These are phyloP conservation scores for Eutrema heterophyllum DNA, from an alignment of 345 rosid species.

Conservation along the genomic window DNA sequence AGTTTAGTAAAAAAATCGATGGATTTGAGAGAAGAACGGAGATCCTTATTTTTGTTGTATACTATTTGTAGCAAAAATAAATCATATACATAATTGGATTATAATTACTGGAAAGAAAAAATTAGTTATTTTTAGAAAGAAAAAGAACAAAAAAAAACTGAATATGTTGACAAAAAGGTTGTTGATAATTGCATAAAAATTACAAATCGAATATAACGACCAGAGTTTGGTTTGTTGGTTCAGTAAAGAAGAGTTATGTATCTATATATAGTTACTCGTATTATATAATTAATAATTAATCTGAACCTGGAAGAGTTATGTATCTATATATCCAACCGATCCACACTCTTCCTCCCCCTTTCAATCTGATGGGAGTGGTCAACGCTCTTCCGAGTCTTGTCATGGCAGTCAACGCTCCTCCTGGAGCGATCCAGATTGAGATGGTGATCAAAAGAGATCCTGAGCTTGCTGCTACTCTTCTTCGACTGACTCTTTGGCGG, in stretches of 20 bases:
- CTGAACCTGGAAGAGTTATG: no score
- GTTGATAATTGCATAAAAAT: constrained; percentile 5
- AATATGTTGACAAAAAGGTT: no score
- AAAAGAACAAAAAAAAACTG: no score
- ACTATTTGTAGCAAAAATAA: neutral
- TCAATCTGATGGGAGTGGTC: constrained; percentile 58
- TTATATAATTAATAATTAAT: no score
- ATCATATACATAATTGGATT: neutral
- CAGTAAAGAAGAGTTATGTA: constrained; percentile 2
- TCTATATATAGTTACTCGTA: no score
- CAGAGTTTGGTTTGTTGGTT: neutral
- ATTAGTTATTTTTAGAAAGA: no score
- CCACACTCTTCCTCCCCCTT: constrained; percentile 81
- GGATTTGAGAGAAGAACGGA: constrained; percentile 19
- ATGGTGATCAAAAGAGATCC: constrained; percentile 51
- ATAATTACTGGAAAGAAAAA: no score
- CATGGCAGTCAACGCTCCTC: constrained; percentile 89
- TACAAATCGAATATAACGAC: neutral
- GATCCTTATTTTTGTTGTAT: constrained; percentile 8
- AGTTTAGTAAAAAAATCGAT: neutral
- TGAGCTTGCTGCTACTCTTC: constrained; percentile 46
- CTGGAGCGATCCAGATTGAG: constrained; percentile 77
- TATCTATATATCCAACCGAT: no score
- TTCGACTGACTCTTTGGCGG: constrained; percentile 49
- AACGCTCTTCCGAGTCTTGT: constrained; percentile 68